A percentile compares a stretch with the other conserved stretches of the same genome.
Evolutionary conservation across 176 grass and related monocot species (phyloP).

Genomic region (Coix lacrymajobi): DNA sequence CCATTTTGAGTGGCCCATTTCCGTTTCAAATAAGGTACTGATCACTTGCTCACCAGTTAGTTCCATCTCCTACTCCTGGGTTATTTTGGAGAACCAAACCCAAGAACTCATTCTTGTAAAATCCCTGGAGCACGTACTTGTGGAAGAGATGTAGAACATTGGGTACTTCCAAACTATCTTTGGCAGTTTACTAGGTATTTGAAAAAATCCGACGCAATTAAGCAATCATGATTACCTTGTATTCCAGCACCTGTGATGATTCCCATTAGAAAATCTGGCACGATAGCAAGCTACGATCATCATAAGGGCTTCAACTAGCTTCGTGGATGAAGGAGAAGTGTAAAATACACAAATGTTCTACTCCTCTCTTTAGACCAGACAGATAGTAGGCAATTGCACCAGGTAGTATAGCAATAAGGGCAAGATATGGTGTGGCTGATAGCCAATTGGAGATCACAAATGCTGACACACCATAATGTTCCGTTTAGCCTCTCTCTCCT

Average conservation of each 20-base stretch:
- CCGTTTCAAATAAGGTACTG: constrained; percentile 15
- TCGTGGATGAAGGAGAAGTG: constrained; percentile 26
- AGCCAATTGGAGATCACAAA: constrained; percentile 46
- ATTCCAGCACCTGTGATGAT: constrained; percentile 54
- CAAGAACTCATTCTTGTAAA: constrained; percentile 59
- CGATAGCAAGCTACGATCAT: constrained; percentile 43
- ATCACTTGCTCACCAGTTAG: constrained; percentile 31
- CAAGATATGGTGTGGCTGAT: constrained; percentile 45
- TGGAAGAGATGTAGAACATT: constrained; percentile 49
- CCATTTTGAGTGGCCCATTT: constrained; percentile 51
- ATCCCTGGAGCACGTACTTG: constrained; percentile 47
- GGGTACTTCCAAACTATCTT: constrained; percentile 60
- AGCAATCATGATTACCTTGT: constrained; percentile 51
- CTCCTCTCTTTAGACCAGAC: constrained; percentile 13
- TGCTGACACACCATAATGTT: constrained; percentile 32
- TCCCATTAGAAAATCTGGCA: constrained; percentile 64
- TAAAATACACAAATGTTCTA: constrained; percentile 45
- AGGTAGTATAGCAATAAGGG: constrained; percentile 27
- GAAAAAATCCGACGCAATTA: constrained; percentile 51
- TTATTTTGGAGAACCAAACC: constrained; percentile 12
- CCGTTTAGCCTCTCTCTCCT: constrained; percentile 48
- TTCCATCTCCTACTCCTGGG: not conserved
- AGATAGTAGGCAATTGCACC: constrained; percentile 55
- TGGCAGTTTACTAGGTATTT: constrained; percentile 33
- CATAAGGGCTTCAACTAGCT: constrained; percentile 51